Conservation (phyloP, 768 basidiomycete genomes). For the Phallus indusiatus region DNA sequence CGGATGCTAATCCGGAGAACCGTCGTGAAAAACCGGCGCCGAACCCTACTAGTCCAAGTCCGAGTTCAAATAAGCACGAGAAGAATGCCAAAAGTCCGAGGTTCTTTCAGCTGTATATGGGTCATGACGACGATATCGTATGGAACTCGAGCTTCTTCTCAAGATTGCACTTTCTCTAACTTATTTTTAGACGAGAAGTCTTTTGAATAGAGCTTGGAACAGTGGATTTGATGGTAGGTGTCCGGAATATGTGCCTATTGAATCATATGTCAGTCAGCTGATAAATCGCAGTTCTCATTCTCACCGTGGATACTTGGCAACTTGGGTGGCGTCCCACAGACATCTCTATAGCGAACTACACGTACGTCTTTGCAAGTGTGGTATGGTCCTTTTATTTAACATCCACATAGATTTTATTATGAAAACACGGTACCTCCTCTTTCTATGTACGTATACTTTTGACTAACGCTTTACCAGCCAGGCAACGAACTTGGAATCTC, state of each 20-base stretch:
- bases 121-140: slow-evolving; percentile 42
- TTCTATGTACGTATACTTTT: neutral
- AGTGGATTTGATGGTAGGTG: slow-evolving; percentile 31
- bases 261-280: slow-evolving; percentile 12
- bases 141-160: no score
- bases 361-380: no score
- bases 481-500: slow-evolving; percentile 39
- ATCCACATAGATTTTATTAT: slow-evolving; percentile 29
- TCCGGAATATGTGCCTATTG: slow-evolving; percentile 7
- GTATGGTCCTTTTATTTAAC: neutral
- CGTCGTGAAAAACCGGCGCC: slow-evolving; percentile 15
- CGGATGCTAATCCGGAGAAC: neutral
- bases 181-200: slow-evolving; percentile 28
- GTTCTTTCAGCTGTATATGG: slow-evolving; percentile 51
- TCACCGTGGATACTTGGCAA: slow-evolving; percentile 43
- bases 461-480: slow-evolving; percentile 14
- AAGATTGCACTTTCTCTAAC: neutral
- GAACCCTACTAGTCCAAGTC: no score
- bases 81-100: slow-evolving; percentile 30
- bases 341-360: slow-evolving; percentile 42
- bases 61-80: slow-evolving; percentile 25
- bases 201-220: slow-evolving; percentile 37
- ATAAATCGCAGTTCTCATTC: slow-evolving; percentile 25
- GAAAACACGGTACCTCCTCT: slow-evolving; percentile 19
- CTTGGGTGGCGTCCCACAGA: slow-evolving; percentile 41